Evolutionary conservation across 306 rosid genomes (phyloP).

Genomic region (Pueraria montana): DNA sequence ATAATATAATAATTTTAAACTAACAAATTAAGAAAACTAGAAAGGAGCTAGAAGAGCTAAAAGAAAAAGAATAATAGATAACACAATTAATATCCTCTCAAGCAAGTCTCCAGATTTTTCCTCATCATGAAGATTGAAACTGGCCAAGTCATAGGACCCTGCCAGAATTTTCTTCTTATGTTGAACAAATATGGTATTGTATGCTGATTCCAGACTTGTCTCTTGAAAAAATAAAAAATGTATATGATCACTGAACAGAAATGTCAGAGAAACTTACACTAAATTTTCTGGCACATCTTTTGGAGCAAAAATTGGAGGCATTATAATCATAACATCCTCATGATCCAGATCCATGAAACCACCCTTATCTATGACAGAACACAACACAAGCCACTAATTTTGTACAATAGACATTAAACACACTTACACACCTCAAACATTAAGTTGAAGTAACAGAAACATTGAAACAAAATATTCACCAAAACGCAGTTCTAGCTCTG

Average conservation of each 20-base stretch:
- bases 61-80: conserved; percentile 28
- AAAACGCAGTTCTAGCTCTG: conserved; percentile 62
- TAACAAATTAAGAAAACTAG: conserved; percentile 19
- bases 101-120: conserved; percentile 6
- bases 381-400: conserved; percentile 22
- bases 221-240: conserved; percentile 23
- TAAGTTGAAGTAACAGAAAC: conserved; percentile 36
- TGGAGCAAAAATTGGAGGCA: conserved; percentile 79
- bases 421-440: conserved; percentile 8
- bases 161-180: conserved; percentile 24
- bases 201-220: conserved; percentile 26
- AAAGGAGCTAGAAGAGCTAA: conserved; percentile 8
- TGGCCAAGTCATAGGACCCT: conserved; percentile 24
- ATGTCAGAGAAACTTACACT: conserved; percentile 67
- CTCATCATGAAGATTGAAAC: not conserved
- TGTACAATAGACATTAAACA: conserved; percentile 20
- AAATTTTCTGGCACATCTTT: conserved; percentile 87
- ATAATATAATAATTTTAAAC: conserved; percentile 15
- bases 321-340: conserved; percentile 80
- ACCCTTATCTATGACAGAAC: conserved; percentile 60
- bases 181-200: not conserved
- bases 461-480: conserved; percentile 61
- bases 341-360: conserved; percentile 72
- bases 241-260: conserved; percentile 30
- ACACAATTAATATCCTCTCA: not conserved